phyloP scores from a whole-genome alignment of 2,329 filamentous ascomycete genomes.

The Fusarium kyushuense region DNA sequence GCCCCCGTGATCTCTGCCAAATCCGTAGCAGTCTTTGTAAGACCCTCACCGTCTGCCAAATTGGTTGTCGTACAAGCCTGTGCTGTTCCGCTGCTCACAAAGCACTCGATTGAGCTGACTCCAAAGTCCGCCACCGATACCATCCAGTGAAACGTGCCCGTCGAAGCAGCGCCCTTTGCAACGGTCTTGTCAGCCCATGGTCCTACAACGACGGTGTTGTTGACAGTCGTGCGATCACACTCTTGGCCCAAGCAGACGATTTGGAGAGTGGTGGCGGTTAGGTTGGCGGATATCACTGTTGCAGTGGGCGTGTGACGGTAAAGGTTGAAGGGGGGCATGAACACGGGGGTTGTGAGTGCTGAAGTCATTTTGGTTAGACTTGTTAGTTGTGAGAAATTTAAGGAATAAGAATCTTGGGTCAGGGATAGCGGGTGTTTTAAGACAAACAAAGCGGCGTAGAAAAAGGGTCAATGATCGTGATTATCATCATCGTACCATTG shows the following conservation, averaged over 20 bases:
- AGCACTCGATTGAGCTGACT: background rate
- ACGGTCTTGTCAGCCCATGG: conserved; percentile 20
- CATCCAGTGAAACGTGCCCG: conserved; percentile 19
- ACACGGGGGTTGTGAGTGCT: conserved; percentile 4
- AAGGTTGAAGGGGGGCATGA: background rate
- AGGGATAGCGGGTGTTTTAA: background rate
- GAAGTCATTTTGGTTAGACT: background rate
- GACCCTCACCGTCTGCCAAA: accelerated
- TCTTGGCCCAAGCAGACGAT: background rate
- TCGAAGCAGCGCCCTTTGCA: conserved; percentile 1
- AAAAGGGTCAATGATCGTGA: background rate
- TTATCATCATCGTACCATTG: background rate
- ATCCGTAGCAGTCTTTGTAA: background rate
- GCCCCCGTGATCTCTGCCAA: background rate
- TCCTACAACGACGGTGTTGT: conserved; percentile 15
- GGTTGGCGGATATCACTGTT: conserved; percentile 2
- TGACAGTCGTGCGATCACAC: background rate
- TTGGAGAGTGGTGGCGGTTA: conserved; percentile 7
- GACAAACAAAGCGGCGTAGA: background rate
- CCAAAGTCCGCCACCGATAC: background rate
- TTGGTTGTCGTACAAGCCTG: background rate
- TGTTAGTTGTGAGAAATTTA: accelerated
- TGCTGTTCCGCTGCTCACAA: conserved; percentile 6
- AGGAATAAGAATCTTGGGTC: background rate
- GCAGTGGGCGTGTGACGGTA: background rate